Percentiles rank a stretch among this genome's conserved stretches.
Evolutionary conservation across 2,329 filamentous ascomycete genomes (phyloP).

Genomic region (Emmonsia crescens): DNA sequence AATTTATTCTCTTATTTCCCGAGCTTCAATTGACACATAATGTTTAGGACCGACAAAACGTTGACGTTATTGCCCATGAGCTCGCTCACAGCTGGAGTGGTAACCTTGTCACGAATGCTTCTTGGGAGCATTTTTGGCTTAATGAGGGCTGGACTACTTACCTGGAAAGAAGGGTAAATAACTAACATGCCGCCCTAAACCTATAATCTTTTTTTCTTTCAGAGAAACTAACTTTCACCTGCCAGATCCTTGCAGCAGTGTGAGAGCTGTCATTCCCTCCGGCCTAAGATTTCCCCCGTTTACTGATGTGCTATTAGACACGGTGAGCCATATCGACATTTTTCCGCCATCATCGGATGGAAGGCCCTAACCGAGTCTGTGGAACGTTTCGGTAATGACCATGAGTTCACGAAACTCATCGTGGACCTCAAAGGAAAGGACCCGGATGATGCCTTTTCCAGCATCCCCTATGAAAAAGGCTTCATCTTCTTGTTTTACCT

Average conservation of each 20-base stretch:
- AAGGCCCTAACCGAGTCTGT: conserved; percentile 76
- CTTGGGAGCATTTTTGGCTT: conserved; percentile 47
- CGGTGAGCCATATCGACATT: conserved; percentile 77
- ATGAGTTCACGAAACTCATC: conserved; percentile 88
- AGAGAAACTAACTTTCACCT: conserved; percentile 11
- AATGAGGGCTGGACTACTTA: conserved; percentile 90
- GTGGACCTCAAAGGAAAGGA: conserved; percentile 81
- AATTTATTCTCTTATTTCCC: background rate
- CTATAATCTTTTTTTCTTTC: background rate
- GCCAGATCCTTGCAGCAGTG: conserved; percentile 32
- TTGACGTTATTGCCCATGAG: conserved; percentile 92
- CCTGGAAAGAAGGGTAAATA: conserved; percentile 60
- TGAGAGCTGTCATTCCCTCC: conserved; percentile 15
- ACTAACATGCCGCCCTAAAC: conserved; percentile 7
- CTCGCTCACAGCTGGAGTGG: conserved; percentile 72
- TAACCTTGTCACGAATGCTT: conserved; percentile 51
- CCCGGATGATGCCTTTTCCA: conserved; percentile 90
- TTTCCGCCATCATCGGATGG: conserved; percentile 94
- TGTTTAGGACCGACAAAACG: conserved; percentile 63
- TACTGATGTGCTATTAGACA: conserved; percentile 42
- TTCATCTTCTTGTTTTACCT: conserved; percentile 90
- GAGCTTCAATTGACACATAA: background rate
- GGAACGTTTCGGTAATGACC: conserved; percentile 64
- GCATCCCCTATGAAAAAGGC: conserved; percentile 89
- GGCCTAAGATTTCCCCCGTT: background rate